Conservation (phyloP, 192 early-diverging fungal species). For the Podila horticola region DNA sequence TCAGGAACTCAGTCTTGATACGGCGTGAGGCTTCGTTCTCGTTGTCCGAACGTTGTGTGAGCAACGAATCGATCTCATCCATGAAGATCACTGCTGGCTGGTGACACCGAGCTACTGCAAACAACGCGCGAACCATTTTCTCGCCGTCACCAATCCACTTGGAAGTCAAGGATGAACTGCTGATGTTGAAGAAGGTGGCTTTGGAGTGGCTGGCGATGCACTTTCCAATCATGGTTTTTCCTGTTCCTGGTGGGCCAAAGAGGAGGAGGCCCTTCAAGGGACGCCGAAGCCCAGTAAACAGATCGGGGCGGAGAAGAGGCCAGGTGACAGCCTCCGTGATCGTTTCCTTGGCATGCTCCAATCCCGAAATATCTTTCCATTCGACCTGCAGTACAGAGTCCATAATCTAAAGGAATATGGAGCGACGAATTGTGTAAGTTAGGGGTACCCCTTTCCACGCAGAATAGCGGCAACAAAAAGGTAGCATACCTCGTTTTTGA, state of each 20-base stretch:
- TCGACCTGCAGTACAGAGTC: constrained; percentile 63
- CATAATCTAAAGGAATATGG: constrained; percentile 62
- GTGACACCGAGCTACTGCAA: constrained; percentile 87
- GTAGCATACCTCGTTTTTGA: constrained; percentile 79
- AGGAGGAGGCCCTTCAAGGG: constrained; percentile 87
- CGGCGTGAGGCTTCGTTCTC: constrained; percentile 88
- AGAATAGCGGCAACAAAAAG: not conserved
- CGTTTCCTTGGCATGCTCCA: constrained; percentile 83
- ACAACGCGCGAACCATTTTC: constrained; percentile 92
- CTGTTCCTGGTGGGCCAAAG: constrained; percentile 91
- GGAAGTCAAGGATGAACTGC: constrained; percentile 89
- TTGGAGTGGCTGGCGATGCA: constrained; percentile 88
- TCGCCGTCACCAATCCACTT: constrained; percentile 97
- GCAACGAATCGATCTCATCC: constrained; percentile 94
- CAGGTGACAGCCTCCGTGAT: constrained; percentile 85
- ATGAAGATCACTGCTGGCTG: constrained; percentile 94
- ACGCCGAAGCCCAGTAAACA: constrained; percentile 85
- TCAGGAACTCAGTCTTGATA: constrained; percentile 95
- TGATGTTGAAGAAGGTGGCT: constrained; percentile 94
- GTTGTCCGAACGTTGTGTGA: constrained; percentile 89
- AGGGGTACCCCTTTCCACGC: not conserved
- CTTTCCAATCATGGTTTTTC: constrained; percentile 91
- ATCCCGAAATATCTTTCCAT: constrained; percentile 90
- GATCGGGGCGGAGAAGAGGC: constrained; percentile 79
- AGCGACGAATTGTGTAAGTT: not conserved